Conservation (phyloP, 2,329 filamentous ascomycete genomes). For the Orbilia javanica region DNA sequence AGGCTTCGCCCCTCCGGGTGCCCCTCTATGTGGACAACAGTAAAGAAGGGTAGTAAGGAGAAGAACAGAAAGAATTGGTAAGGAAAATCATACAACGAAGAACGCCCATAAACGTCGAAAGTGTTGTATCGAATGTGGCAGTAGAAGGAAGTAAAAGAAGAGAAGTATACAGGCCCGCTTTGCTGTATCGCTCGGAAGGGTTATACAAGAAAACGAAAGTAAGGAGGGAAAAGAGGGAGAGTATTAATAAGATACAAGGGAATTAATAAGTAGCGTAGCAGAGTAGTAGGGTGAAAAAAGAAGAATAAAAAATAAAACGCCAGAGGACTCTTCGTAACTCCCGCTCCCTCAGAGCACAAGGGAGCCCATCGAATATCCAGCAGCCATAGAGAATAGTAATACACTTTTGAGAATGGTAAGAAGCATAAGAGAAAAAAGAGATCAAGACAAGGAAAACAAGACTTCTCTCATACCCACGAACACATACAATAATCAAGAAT, state of each 20-base stretch:
- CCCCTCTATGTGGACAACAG: slow-evolving; percentile 9
- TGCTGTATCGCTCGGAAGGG: slow-evolving; percentile 19
- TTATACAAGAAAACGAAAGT: slow-evolving; percentile 23
- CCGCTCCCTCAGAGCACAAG: background rate
- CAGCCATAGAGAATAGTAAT: slow-evolving; percentile 34
- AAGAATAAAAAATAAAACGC: background rate
- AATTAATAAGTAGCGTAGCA: slow-evolving; percentile 38
- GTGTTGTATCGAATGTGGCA: slow-evolving; percentile 25
- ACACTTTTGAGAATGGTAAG: slow-evolving; percentile 48
- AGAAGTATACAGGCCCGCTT: slow-evolving; percentile 28
- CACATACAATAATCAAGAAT: slow-evolving; percentile 33
- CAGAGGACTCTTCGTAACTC: slow-evolving; percentile 25
- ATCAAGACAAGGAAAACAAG: slow-evolving; percentile 2
- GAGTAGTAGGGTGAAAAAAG: background rate
- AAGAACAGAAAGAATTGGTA: slow-evolving; percentile 30
- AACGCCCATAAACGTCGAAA: slow-evolving; percentile 36
- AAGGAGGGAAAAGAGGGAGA: slow-evolving; percentile 16
- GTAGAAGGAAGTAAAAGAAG: slow-evolving; percentile 11
- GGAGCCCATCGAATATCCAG: background rate
- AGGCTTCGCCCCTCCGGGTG: background rate
- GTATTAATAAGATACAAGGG: slow-evolving; percentile 20
- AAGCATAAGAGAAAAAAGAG: slow-evolving; percentile 8
- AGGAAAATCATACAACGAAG: slow-evolving; percentile 22
- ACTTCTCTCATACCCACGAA: slow-evolving; percentile 46
- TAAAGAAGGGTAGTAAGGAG: slow-evolving; percentile 9